These are phyloP conservation scores for Phytophthora hibernalis DNA, from an alignment of 352 stramenopile species.

Conservation along the genomic window DNA sequence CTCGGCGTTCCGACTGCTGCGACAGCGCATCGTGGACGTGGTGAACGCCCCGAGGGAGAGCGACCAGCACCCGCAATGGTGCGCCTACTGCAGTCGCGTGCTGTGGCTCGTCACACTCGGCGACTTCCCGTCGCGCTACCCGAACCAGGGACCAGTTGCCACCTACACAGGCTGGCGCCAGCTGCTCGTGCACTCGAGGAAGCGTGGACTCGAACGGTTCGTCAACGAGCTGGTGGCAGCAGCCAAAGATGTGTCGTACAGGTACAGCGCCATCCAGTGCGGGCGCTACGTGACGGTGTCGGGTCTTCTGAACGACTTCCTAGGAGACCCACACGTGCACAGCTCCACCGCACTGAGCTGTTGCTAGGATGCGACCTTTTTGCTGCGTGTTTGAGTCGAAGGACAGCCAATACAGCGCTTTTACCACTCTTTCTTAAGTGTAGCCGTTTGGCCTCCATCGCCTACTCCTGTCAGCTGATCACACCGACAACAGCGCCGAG, in stretches of 20 bases:
- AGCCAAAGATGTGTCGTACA: conserved; percentile 57
- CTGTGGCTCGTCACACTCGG: conserved; percentile 46
- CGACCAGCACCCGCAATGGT: conserved; percentile 52
- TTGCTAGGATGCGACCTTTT: neutral
- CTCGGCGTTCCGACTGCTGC: conserved; percentile 55
- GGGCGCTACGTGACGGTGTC: conserved; percentile 55
- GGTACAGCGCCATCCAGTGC: conserved; percentile 44
- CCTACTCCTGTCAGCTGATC: neutral
- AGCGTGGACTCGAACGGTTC: conserved; percentile 44
- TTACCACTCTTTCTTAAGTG: neutral
- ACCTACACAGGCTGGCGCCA: conserved; percentile 30
- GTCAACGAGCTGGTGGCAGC: conserved; percentile 47
- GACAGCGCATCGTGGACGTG: conserved; percentile 37
- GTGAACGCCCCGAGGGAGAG: conserved; percentile 21
- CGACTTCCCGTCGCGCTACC: conserved; percentile 57
- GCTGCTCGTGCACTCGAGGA: conserved; percentile 33
- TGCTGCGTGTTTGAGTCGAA: neutral
- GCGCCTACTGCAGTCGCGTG: conserved; percentile 55
- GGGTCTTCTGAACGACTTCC: conserved; percentile 56
- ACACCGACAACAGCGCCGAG: neutral
- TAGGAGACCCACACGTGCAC: conserved; percentile 36
- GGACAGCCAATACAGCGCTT: neutral
- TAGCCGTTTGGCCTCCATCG: neutral
- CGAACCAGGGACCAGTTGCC: conserved; percentile 27
- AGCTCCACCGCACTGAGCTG: conserved; percentile 16